Evolutionary conservation across 78 protist species (phyloP), one percentile per base, ranked within the genome.

Genomic region (Speleostelium caveatum): DNA sequence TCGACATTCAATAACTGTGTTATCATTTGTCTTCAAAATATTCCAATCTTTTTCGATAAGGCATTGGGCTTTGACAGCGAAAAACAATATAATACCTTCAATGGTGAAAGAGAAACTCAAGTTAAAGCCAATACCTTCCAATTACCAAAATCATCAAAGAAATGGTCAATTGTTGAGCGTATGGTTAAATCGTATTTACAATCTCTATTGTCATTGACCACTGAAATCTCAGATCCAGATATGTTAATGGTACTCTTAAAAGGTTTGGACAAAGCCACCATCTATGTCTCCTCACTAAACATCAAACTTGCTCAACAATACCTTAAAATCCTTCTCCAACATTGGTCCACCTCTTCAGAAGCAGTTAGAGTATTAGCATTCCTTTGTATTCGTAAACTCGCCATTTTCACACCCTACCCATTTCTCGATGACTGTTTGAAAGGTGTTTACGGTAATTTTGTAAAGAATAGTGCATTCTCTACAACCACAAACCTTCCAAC

Each of bases 371-470:
- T 88, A 21, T 8, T 58, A 1, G 87, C 96, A 65, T 95, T 93
- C 58, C 56, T 92, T 12, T 49, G 79, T 56, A 66, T 95, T 21
- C 74, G 87, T 49, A 62, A 65, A 41, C 35, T 95, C 24, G 95
- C 95, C 3, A 39, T 87, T 19, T 28, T 14, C 3, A 28, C 58
- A 38, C 96, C 96, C 28, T 86, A 41, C 67, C 95, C 95, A 58
- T 95, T 95, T 65, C 53, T 95, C 39, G 95, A 93, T 45, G 49
- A 42, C 32, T 75, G 86, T 63, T 42, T 96, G 14, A 94, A 86
- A 89, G 96, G 96, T 14, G 16, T 74, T 32, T 97, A 97, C 80
- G 73, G 97, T 2, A 66, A 97, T 17, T 95, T 69, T 58, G 96
- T 96, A 19, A 73, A 86, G 35, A 36, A 60, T 36, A 51, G 73